These are phyloP conservation scores for Enterocytospora artemiae DNA, from an alignment of 371 early-diverging fungal genomes.

Conservation along the genomic window DNA sequence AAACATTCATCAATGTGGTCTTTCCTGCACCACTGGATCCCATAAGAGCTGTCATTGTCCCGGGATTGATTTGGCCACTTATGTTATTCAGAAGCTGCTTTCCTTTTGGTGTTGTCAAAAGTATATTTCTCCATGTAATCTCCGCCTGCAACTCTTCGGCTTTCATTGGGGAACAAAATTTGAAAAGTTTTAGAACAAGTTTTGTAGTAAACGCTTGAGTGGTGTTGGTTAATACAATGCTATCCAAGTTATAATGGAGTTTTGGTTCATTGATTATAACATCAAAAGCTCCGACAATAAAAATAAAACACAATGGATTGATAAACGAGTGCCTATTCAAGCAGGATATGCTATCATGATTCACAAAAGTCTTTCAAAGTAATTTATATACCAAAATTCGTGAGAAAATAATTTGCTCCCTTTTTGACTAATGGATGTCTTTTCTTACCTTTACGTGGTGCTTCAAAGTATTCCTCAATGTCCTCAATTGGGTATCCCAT, in stretches of 20 bases:
- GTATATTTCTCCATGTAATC: conserved; percentile 28
- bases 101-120: conserved; percentile 12
- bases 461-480: conserved; percentile 28
- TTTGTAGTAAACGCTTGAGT: no score
- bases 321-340: not conserved
- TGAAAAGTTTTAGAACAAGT: no score
- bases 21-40: conserved; percentile 76
- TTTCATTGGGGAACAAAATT: no score
- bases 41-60: conserved; percentile 65
- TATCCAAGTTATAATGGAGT: no score
- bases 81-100: conserved; percentile 56
- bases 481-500: conserved; percentile 22
- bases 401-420: conserved; percentile 31
- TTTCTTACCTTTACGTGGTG: conserved; percentile 28
- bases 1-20: conserved; percentile 69
- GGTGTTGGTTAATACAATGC: no score
- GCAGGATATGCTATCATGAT: not conserved
- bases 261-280: no score
- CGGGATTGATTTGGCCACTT: conserved; percentile 61
- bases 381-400: no score
- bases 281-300: no score
- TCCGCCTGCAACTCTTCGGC: no score
- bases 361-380: not conserved
- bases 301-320: not conserved
- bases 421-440: conserved; percentile 37